Base-by-base conservation (phyloP, 2,329 filamentous ascomycete genomes). In the Amphichorda felina region DNA sequence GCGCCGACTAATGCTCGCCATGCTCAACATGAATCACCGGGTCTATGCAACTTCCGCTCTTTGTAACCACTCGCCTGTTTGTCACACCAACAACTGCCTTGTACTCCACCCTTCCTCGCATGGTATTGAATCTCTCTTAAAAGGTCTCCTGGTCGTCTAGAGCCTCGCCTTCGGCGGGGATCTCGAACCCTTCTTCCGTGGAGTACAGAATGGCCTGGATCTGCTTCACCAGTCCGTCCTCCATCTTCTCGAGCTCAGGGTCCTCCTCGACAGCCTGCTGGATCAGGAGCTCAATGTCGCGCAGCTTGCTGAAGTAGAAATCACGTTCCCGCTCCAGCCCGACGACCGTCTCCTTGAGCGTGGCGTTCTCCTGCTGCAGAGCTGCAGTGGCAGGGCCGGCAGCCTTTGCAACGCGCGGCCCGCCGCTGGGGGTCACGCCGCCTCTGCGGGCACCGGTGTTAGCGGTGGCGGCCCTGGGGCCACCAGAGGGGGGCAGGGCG, bases 241-340 rank as follows among this genome's bases (percentile, higher is more conserved):
- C 89, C 41, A 94, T 83, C 72, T 93, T 89, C 64, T 95, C 91
- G 35, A 96, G 64, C 62, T 94, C 82, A 0, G 88, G 88, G 45
- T 95, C 84, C 43, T 86, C 82, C 48, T 98, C 91, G 52, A 93
- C 82, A 9, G 88, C 87, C 51, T 85, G 82, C 66, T 98, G 91
- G 37, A 98, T 75, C 50, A 98, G 66, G 45, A 98, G 67, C 64
- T 98, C 91, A 48, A 98, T 98, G 55, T 98, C 91, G 40, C 91
- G 75, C 44, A 98, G 72, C 70, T 98, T 98, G 72, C 85, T 93
- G 63, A 98, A 98, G 70, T 98, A 98, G 58, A 98, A 98, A 59
- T 98, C 91, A 34, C 91, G 75, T 67, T 98, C 91, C 49, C 91
- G 81, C 70, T 98, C 91, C 29, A 98, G 70, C 2, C 91, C 91